Base-by-base conservation (phyloP, 805 yeast species). In the Ogataea polymorpha region DNA sequence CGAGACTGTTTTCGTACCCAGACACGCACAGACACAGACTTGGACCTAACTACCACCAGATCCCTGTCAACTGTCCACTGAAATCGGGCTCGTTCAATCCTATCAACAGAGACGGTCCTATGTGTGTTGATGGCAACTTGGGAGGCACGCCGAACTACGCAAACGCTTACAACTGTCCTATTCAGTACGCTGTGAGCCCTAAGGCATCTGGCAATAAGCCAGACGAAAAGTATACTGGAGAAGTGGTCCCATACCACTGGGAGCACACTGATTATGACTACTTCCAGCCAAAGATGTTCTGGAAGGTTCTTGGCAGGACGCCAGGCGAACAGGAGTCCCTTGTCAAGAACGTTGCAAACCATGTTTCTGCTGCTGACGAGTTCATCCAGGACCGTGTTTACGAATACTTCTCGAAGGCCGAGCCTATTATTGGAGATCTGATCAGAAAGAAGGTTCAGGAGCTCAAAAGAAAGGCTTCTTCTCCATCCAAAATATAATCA, bases 61-160 rank as follows among this genome's bases (percentile, higher is more conserved):
- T 87, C 43, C 96, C 96, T n/a, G 89, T 86, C 54, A 87, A 87
- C 63, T 84, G 95, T 65, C 96, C 96, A 43, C 68, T 74, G 47
- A 79, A 76, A 18, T 64, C 74, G 3, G 62, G 62, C 14, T 69
- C 72, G 8, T 77, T 74, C 61, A 74, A 76, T 53, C 96, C 96
- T 21, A 81, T 79, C 54, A 75, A 81, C 54, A 78, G 96, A 68
- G 96, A 87, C 61, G 96, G 96, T 64, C 75, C 80, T 33, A 81
- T 82, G 89, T 61, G 61, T 41, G 77, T 78, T 20, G 71, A 76
- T 53, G 84, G 82, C 41, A 87, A 87, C 68, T 75, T 82, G 58
- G 95, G 95, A 29, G 66, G 75, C 41, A 77, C 78, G 50, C 93
- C 95, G 61, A 84, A 83, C 66, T 86, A 87, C 65, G 67, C 81